Conservation (phyloP, 192 early-diverging fungal genomes). For the Coemansia sp. region DNA sequence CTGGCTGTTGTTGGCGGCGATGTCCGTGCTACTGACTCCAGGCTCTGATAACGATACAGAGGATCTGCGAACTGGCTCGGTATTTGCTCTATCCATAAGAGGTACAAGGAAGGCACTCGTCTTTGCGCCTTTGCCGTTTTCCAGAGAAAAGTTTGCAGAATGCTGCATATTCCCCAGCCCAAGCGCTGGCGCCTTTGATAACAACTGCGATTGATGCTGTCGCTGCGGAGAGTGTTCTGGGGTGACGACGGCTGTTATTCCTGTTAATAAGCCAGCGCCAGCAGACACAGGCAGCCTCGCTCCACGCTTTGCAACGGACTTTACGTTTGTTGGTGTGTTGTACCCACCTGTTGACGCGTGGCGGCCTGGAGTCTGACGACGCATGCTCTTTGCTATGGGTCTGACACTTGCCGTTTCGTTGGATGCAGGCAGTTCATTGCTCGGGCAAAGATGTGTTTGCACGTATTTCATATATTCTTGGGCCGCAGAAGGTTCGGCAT, state of each 20-base stretch:
- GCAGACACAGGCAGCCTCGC: slow-evolving; percentile 18
- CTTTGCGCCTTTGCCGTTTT: too few species aligned
- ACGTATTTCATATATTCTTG: not conserved
- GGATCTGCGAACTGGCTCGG: slow-evolving; percentile 33
- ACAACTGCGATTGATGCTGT: not conserved
- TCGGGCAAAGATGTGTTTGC: not conserved
- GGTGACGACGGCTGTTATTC: slow-evolving; percentile 42
- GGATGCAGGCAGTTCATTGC: not conserved
- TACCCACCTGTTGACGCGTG: not conserved
- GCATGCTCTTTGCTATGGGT: not conserved
- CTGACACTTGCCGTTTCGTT: not conserved
- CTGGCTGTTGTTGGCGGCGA: not conserved
- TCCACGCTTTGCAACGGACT: slow-evolving; percentile 2
- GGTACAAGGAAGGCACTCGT: not conserved
- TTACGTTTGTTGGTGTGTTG: slow-evolving; percentile 4
- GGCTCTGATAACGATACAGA: slow-evolving; percentile 3
- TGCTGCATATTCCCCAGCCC: not conserved
- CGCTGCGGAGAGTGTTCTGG: slow-evolving; percentile 39
- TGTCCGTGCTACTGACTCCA: not conserved
- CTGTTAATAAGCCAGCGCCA: slow-evolving; percentile 22
- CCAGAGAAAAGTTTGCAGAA: not conserved
- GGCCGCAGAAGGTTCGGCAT: slow-evolving; percentile 17
- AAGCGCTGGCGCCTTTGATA: slow-evolving; percentile 1
- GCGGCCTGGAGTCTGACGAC: not conserved
- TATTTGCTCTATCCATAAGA: slow-evolving; percentile 31